Evolutionary conservation across 2,329 filamentous ascomycete species (phyloP), one percentile per base, ranked within the genome.

Genomic region (Stachybotrys chartarum): DNA sequence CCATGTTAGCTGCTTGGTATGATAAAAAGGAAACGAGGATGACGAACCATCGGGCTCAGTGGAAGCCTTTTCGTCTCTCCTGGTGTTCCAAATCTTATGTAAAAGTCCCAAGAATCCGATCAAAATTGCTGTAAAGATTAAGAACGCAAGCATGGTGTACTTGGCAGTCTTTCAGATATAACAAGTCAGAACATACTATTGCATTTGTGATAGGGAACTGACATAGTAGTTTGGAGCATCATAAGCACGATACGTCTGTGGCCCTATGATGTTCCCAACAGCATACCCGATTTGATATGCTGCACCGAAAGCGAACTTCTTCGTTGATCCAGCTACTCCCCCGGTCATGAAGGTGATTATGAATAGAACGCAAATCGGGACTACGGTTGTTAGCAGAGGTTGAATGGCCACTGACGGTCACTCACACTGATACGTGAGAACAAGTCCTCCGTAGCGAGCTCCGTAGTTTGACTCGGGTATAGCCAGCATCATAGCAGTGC

Each of bases 341-440:
- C 51, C 55, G 14, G 55, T 56, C 55, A 56, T 56, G 55, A 35
- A 56, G 7, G 55, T 56, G 47, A 56, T 56, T 35, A 56, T 44
- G n/a, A 54, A 54, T 10, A 56, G 35, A 42, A 56, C 32, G 42
- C 42, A 54, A n/a, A 56, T 54, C 11, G 55, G 55, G 31, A 56
- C 55, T 56, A 3, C 7, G 30, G 16, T 30, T 17, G 14, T 54
- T 44, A 54, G 52, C 12, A 14, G 17, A 39, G 35, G 35, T 39
- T 39, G 35, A 39, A 39, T 39, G 7, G 12, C 35, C 7, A 39
- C 35, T 12, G 35, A 39, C 35, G 14, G n/a, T n/a, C 6, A 51
- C 55, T 24, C 31, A 56, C 55, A 56, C 39, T 56, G 55, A 8
- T 45, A 35, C 30, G 52, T 54, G 2, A 56, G 18, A n/a, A 56